These are phyloP conservation scores for Syzygium jambos DNA, from an alignment of 345 rosid genomes.

Conservation along the genomic window DNA sequence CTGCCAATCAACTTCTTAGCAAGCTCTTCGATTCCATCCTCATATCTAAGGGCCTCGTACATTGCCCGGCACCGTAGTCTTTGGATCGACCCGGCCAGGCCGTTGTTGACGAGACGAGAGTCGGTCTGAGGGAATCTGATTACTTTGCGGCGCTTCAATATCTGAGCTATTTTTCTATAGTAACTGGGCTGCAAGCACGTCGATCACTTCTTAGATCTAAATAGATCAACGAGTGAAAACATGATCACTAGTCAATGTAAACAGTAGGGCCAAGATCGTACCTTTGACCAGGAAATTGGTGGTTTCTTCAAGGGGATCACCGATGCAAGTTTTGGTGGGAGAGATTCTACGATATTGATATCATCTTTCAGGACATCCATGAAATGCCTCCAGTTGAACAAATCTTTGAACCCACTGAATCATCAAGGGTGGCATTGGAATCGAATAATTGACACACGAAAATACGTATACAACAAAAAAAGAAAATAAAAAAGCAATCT, in stretches of 20 bases:
- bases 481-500: background rate
- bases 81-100: constrained; percentile 42
- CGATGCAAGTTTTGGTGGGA: constrained; percentile 30
- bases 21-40: constrained; percentile 31
- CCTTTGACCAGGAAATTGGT: constrained; percentile 73
- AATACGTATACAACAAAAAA: background rate
- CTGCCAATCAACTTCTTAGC: constrained; percentile 39
- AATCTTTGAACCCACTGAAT: constrained; percentile 51
- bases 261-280: background rate
- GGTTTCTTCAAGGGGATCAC: constrained; percentile 29
- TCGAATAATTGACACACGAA: background rate
- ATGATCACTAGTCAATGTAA: background rate
- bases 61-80: constrained; percentile 61
- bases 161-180: constrained; percentile 31
- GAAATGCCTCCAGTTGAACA: constrained; percentile 70
- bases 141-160: constrained; percentile 40
- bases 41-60: constrained; percentile 52
- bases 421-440: background rate
- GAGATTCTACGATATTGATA: constrained; percentile 36
- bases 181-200: constrained; percentile 31
- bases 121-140: constrained; percentile 49
- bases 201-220: background rate
- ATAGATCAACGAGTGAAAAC: background rate
- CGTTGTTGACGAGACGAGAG: constrained; percentile 63
- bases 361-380: constrained; percentile 42